Evolutionary conservation across 192 early-diverging fungal genomes (phyloP), one percentile per base, ranked within the genome.

Genomic region (Thoreauomyces humboldtii): DNA sequence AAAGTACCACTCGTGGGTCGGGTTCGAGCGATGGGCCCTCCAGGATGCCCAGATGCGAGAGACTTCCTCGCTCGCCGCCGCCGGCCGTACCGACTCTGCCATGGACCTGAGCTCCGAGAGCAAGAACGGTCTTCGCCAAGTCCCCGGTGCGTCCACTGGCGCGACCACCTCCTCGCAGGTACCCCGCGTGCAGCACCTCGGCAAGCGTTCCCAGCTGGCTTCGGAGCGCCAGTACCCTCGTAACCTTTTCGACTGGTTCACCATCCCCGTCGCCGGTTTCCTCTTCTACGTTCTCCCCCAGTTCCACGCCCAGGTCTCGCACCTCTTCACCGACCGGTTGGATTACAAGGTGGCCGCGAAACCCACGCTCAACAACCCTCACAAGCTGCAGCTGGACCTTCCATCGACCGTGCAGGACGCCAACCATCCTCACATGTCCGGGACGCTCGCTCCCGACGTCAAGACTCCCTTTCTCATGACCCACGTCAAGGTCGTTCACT

Each of bases 301-400:
- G 59, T 72, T 81, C 45, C 65, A 80, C 58, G 81, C 81, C 7
- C 81, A 83, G 51, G 25, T 83, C 11, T 34, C 63, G 19, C 81
- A 83, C 53, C 48, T 83, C 21, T 73, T 76, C 50, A 80, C 81
- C 12, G 76, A 83, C 50, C 52, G 61, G 25, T 61, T 83, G 25
- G 81, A 80, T 38, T 83, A 83, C 75, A 74, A 77, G 61, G 81
- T 83, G 33, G 80, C 81, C 32, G 76, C 68, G 15, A 83, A 83
- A 62, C 81, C 81, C 32, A 44, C 67, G 31, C 37, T 80, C 27
- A 24, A 52, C 50, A 9, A 50, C 12, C 50, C 50, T 15, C 50
- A 29, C 27, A 22, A 28, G 27, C 50, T 2, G 17, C 47, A 50
- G 47, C 19, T 27, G 44, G 14, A 2, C 19, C 14, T 17, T 24